Percentiles rank a stretch among this genome's conserved stretches.
Conservation (phyloP, 2,329 filamentous ascomycete species). For the Paecilomyces dactylethromorphus region DNA sequence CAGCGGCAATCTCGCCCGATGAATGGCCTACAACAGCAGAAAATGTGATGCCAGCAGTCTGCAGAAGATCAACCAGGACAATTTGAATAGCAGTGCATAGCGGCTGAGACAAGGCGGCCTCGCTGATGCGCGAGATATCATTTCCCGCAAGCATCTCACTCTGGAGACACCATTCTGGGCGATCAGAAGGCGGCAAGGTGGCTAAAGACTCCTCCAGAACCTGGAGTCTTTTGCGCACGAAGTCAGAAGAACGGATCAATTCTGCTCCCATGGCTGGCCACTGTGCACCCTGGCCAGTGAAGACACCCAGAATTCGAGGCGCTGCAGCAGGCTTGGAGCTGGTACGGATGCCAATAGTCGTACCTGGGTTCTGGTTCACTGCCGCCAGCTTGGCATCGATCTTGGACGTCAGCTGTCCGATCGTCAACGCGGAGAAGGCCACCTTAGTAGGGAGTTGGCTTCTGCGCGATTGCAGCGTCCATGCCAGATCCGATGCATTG, state of each 20-base stretch:
- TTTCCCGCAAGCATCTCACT: no score
- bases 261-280: conserved; percentile 27
- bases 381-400: no score
- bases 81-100: conserved; percentile 15
- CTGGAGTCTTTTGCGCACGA: neutral
- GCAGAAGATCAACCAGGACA: conserved; percentile 11
- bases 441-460: no score
- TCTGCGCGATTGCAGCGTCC: no score
- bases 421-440: no score
- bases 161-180: neutral
- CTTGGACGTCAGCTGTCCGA: no score
- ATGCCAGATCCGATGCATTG: no score
- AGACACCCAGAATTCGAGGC: conserved; percentile 10
- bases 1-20: conserved; percentile 42
- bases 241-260: conserved; percentile 12
- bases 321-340: no score
- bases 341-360: no score
- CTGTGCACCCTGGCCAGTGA: conserved; percentile 33
- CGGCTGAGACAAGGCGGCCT: conserved; percentile 11
- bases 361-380: no score
- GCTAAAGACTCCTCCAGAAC: conserved; percentile 7
- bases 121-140: neutral
- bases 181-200: conserved; percentile 5
- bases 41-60: conserved; percentile 22
- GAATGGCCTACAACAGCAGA: conserved; percentile 39